Evolutionary conservation across 164 flowering plant species (phyloP), one percentile per base, ranked within the genome.

Genomic region (Annona cherimola): DNA sequence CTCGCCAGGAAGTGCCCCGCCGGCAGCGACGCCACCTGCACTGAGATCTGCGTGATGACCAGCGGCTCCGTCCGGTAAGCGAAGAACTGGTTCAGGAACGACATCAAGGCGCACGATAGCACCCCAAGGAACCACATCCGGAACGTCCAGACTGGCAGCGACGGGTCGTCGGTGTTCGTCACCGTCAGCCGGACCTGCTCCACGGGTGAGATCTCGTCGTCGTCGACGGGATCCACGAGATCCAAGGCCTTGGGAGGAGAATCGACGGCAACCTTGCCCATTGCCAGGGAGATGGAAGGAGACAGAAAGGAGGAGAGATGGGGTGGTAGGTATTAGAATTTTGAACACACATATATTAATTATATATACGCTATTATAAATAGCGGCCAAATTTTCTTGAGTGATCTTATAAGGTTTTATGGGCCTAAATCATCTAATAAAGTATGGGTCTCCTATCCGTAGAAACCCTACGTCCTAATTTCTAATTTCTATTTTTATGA

Each of bases 71-170:
- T 84, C 2, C 97, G 73, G 88, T 91, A 93, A 1, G 87, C 59
- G 76, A 91, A 93, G 86, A 93, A 93, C 62, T 87, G 93, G 87
- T 93, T 91, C 69, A 93, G 84, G 68, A 91, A 91, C 0, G 97
- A 88, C 69, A 91, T 82, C 8, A 91, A 74, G 1, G 42, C 78
- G 50, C 97, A 93, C 0, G 97, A 93, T 42, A 91, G n/a, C 0
- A 93, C 19, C 5, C 96, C 97, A 59, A 93, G 70, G 75, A 82
- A 81, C 98, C 98, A 93, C 95, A 91, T 91, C 60, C 97, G 79
- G 78, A 93, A 93, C 9, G 98, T 93, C 97, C 95, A 90, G 5
- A 91, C 95, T 16, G 98, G 90, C 6, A 86, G 88, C 50, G 82
- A 66, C 3, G 90, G 89, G 73, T 93, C 96, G 82, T 93, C 97